These are phyloP conservation scores for Kodamaea suecica DNA, from an alignment of 1,139 yeast genomes.

Conservation along the genomic window DNA sequence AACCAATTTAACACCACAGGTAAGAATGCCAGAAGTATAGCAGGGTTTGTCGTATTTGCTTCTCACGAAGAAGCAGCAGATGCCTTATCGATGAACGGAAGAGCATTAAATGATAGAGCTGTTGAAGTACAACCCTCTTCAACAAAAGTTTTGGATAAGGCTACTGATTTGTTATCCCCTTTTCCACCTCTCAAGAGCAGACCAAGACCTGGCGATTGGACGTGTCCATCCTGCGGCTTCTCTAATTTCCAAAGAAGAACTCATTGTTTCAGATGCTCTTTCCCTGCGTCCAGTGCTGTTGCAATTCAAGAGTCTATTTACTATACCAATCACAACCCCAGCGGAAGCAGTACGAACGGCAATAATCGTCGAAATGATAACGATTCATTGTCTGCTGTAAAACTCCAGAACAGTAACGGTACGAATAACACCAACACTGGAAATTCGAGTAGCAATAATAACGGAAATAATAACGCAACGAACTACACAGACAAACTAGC, in stretches of 20 bases:
- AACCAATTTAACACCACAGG: slow-evolving; percentile 9
- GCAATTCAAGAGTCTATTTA: slow-evolving; percentile 56
- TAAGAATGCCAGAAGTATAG: slow-evolving; percentile 28
- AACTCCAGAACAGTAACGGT: slow-evolving; percentile 5
- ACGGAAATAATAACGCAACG: slow-evolving; percentile 10
- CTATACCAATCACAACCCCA: not conserved
- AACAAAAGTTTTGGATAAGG: slow-evolving; percentile 69
- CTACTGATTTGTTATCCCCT: slow-evolving; percentile 74
- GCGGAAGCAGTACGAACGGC: not conserved
- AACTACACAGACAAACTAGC: slow-evolving; percentile 14
- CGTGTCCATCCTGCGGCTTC: slow-evolving; percentile 93
- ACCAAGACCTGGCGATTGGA: slow-evolving; percentile 98
- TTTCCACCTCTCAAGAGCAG: slow-evolving; percentile 88
- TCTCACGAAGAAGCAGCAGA: slow-evolving; percentile 86
- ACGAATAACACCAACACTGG: slow-evolving; percentile 7
- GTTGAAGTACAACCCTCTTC: slow-evolving; percentile 89
- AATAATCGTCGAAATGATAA: not conserved
- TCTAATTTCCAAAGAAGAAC: slow-evolving; percentile 93
- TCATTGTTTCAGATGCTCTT: slow-evolving; percentile 90
- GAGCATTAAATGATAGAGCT: slow-evolving; percentile 67
- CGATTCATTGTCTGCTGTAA: not conserved
- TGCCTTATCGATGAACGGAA: slow-evolving; percentile 74
- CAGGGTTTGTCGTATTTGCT: slow-evolving; percentile 84
- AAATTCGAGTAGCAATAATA: slow-evolving; percentile 4
- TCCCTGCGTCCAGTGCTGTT: slow-evolving; percentile 75